Evolutionary conservation across 306 rosid species (phyloP).

Genomic region (Arachis stenosperma): DNA sequence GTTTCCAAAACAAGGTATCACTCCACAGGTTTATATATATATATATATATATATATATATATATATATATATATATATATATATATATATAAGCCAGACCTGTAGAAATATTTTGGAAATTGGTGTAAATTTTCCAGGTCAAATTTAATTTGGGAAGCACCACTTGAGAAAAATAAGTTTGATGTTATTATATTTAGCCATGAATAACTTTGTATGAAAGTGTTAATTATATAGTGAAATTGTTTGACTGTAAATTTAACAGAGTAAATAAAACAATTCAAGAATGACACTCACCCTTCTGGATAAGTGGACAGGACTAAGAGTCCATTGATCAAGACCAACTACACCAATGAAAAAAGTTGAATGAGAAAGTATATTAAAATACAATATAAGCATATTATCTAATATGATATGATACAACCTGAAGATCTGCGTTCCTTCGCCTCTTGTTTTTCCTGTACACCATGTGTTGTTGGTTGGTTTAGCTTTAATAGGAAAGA

Average conservation of each 20-base stretch:
- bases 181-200: slow-evolving; percentile 17
- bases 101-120: slow-evolving; percentile 10
- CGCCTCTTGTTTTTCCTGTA: slow-evolving; percentile 47
- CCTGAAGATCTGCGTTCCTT: slow-evolving; percentile 55
- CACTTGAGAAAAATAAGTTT: slow-evolving; percentile 15
- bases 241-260: neutral
- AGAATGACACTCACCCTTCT: slow-evolving; percentile 71
- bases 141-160: slow-evolving; percentile 13
- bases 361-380: slow-evolving; percentile 29
- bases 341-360: slow-evolving; percentile 46
- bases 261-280: slow-evolving; percentile 15
- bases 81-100: slow-evolving; percentile 31
- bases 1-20: neutral
- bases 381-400: slow-evolving; percentile 22
- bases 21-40: slow-evolving; percentile 14
- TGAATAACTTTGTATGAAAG: slow-evolving; percentile 15
- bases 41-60: neutral
- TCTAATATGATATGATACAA: slow-evolving; percentile 28
- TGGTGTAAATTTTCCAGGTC: neutral
- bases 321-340: slow-evolving; percentile 46
- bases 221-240: slow-evolving; percentile 9
- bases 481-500: slow-evolving; percentile 44
- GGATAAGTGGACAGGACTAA: slow-evolving; percentile 51
- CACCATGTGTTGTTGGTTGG: slow-evolving; percentile 46
- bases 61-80: neutral